These are phyloP conservation scores for Stephania cephalantha DNA, from an alignment of 164 flowering plant genomes.

Conservation along the genomic window DNA sequence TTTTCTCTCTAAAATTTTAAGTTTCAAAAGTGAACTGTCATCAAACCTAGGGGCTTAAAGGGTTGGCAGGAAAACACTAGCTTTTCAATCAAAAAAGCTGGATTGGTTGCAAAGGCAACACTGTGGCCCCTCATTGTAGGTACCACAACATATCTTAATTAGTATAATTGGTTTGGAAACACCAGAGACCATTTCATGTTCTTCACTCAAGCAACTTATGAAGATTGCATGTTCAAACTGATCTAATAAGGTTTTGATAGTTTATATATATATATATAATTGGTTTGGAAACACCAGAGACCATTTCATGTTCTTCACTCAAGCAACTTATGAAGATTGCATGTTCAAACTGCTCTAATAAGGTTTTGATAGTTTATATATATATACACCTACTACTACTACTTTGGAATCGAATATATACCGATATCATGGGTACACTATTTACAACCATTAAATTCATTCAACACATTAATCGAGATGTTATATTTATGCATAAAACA, in stretches of 20 bases:
- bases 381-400: too few relatives aligned
- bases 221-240: background rate
- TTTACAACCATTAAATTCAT: too few relatives aligned
- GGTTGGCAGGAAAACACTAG: slow-evolving; percentile 1
- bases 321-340: background rate
- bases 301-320: background rate
- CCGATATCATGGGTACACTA: too few relatives aligned
- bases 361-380: too few relatives aligned
- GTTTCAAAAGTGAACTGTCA: background rate
- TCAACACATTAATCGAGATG: too few relatives aligned
- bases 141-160: too few relatives aligned
- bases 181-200: background rate
- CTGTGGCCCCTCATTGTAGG: background rate
- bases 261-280: too few relatives aligned
- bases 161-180: background rate
- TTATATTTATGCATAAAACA: too few relatives aligned
- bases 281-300: background rate
- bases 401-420: too few relatives aligned
- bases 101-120: background rate
- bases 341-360: background rate
- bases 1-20: background rate
- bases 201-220: background rate
- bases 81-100: background rate
- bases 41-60: background rate
- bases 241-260: background rate